A percentile compares a stretch with the other conserved stretches of the same genome.
Conservation (phyloP, 2,329 filamentous ascomycete genomes). For the Emmonsiellopsis sp. region DNA sequence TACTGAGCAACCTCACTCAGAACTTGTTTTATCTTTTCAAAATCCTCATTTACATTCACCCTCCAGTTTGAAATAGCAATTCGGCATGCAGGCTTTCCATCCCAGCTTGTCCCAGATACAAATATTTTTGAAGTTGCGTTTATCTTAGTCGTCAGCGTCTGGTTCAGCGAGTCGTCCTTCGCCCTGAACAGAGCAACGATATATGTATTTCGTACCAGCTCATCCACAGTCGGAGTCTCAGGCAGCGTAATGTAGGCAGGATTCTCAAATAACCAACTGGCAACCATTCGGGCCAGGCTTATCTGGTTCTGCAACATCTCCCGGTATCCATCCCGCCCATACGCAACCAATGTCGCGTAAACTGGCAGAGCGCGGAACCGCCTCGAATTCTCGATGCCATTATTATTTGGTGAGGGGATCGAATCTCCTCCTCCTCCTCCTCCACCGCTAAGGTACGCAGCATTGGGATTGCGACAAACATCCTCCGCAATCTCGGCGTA, state of each 20-base stretch:
- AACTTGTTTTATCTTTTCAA: slow-evolving; percentile 55
- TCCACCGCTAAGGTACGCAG: slow-evolving; percentile 59
- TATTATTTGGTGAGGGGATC: slow-evolving; percentile 75
- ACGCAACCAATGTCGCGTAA: slow-evolving; percentile 68
- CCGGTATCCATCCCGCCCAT: slow-evolving; percentile 61
- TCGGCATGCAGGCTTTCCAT: slow-evolving; percentile 63
- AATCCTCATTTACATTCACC: slow-evolving; percentile 60
- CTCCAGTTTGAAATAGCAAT: slow-evolving; percentile 82
- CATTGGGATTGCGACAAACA: slow-evolving; percentile 76
- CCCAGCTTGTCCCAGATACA: slow-evolving; percentile 73
- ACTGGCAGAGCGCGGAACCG: slow-evolving; percentile 85
- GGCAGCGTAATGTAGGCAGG: slow-evolving; percentile 61
- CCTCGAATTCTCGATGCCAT: slow-evolving; percentile 83
- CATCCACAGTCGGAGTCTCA: slow-evolving; percentile 22
- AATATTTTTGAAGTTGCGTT: slow-evolving; percentile 69
- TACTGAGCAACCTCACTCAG: slow-evolving; percentile 42
- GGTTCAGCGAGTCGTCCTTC: slow-evolving; percentile 55
- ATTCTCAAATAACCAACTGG: slow-evolving; percentile 52
- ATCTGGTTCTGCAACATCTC: slow-evolving; percentile 66
- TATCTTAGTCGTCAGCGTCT: slow-evolving; percentile 58
- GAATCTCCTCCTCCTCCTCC: slow-evolving; percentile 23
- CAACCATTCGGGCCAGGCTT: slow-evolving; percentile 58
- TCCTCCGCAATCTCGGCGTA: slow-evolving; percentile 49
- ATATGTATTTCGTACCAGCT: slow-evolving; percentile 47
- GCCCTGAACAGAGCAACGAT: slow-evolving; percentile 74